Evolutionary conservation across 805 yeast species (phyloP), one percentile per base, ranked within the genome.

Genomic region (Wickerhamiella shivajii): DNA sequence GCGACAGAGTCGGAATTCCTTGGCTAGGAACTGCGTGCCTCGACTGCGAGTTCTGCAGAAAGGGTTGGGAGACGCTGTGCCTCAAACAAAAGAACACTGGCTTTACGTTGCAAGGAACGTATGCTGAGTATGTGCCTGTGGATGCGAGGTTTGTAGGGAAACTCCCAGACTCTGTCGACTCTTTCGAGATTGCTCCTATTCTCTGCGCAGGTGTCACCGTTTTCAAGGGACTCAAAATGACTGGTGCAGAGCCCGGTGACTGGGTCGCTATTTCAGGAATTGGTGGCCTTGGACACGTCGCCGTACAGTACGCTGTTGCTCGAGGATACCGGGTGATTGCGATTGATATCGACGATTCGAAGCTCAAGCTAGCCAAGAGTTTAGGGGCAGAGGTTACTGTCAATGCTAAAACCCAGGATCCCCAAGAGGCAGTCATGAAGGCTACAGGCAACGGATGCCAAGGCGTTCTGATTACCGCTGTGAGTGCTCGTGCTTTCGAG

Each of bases 161-260:
- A 46, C 71, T n/a, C n/a, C n/a, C n/a, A 39, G 50, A 66, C 49
- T 77, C 74, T 40, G 62, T 78, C 26, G 84, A 81, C 52, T 67
- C 79, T 49, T 84, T 87, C 36, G 64, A 62, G 43, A 68, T 71
- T 41, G 73, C 93, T 8, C 93, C 93, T 47, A 71, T 80, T 52
- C 68, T 81, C 51, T 80, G 93, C 63, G 93, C 92, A 22, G 93
- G 93, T 59, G 72, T 80, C 57, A 80, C 93, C 27, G 92, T 77
- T 39, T 80, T 79, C 74, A 80, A 79, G 66, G 93, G 92, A 27
- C 63, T 80, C 54, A 80, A 80, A 67, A 76, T 80, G 24, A 79
- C 92, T 34, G 68, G 67, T 38, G 61, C 75, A 49, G 53, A 45
- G 39, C 71, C 81, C 39, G 84, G 84, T 45, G 67, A 76, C 47